Evolutionary conservation across 371 early-diverging fungal genomes (phyloP), one percentile per base, ranked within the genome.

Genomic region (Saksenaea vasiformis): DNA sequence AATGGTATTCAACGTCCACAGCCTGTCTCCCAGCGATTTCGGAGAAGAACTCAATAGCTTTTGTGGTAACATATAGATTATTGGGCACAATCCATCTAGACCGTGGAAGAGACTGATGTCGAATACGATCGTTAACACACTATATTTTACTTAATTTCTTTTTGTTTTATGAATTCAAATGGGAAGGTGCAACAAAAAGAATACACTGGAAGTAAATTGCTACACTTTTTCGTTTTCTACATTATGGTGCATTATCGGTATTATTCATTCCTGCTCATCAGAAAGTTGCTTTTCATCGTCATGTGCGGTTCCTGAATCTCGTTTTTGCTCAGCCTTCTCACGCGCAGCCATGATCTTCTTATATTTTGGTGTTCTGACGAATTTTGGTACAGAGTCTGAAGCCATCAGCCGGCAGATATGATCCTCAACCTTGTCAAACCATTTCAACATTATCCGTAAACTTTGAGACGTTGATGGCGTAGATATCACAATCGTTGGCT

Each of bases 301-400:
- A 0, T 28, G 35, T 31, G 56, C 31, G 8, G n/a, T 55, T 11
- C 54, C 54, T 28, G 56, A 55, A 28, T 55, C 56, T 3, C 56
- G 56, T 36, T 55, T 55, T 34, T 55, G 31, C 5, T 36, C 35
- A 28, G 31, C 36, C 7, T 34, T 37, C n/a, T 70, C 66, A 14
- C 64, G 55, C 39, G 31, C 31, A 5, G 62, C 70, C 15, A 44
- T n/a, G 31, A 72, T 54, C 58, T 69, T 69, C 4, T 72, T 74
- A 65, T 92, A 92, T 63, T 78, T 77, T 41, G 85, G 85, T 2
- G 92, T 90, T 61, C 80, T 86, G 17, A 86, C 76, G 70, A 90
- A 92, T 74, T 90, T 92, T 0, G 92, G 91, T n/a, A 91, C 87
- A 14, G 91, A 90, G 58, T 92, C 92, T 1, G 87, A 86, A 15